Base-by-base conservation (phyloP, 1,284 basidiomycete genomes). In the Trichosporon sp. region DNA sequence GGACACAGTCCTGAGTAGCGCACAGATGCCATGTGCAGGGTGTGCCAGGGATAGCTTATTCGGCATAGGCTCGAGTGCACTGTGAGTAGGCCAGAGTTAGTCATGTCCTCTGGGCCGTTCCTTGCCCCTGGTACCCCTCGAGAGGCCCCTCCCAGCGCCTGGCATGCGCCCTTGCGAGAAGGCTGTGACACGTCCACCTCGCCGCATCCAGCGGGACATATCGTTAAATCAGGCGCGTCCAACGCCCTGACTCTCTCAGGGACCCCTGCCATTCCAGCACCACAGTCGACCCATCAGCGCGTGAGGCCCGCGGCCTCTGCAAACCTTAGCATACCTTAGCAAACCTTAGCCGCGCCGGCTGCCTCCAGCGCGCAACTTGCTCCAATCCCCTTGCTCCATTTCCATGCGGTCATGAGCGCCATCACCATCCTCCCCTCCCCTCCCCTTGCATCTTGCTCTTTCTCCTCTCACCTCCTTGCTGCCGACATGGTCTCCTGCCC, bases 61-160 rank as follows among this genome's bases (percentile, higher is more conserved):
- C 31, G 59, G 31, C 59, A 63, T 63, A 63, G 32, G 16, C 59
- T 35, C 32, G 31, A 37, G 16, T 63, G 31, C 59, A 63, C 59
- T 35, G 59, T 63, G 59, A 63, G 59, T 35, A 26, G 32, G 31
- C 35, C 59, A 19, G 19, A 54, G 51, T 54, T 54, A 54, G 51
- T 54, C 51, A 35, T 35, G 59, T 35, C 59, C 31, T 63, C 56
- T 63, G 59, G 59, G 59, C 32, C 59, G 59, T 63, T 32, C 59
- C 59, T 61, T 63, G 31, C 59, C 59, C 59, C 59, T 63, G 32
- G 12, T 12, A 5, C 4, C 59, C 51, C 59, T 31, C 59, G 35
- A 10, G 14, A 14, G 14, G 4, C 32, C 32, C 59, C 32, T 37
- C 59, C 16, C 31, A 7, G 16, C 14, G 32, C 59, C 59, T 16